Percentiles rank a stretch among this genome's conserved stretches.
Conservation (phyloP, 129 eudicot genomes). For the Chrysanthemum makinoi region DNA sequence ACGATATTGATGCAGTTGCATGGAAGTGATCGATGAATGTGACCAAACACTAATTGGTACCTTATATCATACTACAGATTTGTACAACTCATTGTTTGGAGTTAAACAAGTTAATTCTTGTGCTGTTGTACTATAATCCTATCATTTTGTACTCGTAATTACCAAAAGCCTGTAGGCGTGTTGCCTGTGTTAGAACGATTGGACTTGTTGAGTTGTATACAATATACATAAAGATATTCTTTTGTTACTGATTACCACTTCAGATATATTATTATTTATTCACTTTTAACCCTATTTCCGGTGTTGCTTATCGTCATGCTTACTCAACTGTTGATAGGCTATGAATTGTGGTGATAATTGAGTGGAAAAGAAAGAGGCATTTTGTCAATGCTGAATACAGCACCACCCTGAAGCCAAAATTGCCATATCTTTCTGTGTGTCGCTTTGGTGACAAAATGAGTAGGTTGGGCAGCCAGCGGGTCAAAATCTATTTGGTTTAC, state of each 20-base stretch:
- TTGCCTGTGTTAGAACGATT: neutral
- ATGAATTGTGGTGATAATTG: neutral
- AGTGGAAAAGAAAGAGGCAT: neutral
- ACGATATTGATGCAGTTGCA: slow-evolving; percentile 87
- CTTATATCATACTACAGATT: neutral
- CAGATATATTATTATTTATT: neutral
- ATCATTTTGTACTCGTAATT: slow-evolving; percentile 6
- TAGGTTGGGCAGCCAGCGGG: no score
- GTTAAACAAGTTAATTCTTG: slow-evolving; percentile 11
- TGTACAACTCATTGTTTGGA: neutral
- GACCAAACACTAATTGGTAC: neutral
- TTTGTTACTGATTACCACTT: slow-evolving; percentile 6
- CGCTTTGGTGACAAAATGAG: no score
- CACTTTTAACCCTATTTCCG: neutral
- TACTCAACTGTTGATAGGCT: neutral
- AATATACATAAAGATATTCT: neutral
- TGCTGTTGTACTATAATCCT: slow-evolving; percentile 26
- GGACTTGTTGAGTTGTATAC: slow-evolving; percentile 12
- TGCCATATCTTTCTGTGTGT: neutral
- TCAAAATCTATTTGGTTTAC: no score
- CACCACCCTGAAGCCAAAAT: neutral
- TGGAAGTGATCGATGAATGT: slow-evolving; percentile 57
- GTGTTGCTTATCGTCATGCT: neutral
- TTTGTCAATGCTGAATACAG: neutral
- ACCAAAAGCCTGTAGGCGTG: slow-evolving; percentile 12